Base-by-base conservation (phyloP, 2,329 filamentous ascomycete species). In the Apiospora kogelbergensis region DNA sequence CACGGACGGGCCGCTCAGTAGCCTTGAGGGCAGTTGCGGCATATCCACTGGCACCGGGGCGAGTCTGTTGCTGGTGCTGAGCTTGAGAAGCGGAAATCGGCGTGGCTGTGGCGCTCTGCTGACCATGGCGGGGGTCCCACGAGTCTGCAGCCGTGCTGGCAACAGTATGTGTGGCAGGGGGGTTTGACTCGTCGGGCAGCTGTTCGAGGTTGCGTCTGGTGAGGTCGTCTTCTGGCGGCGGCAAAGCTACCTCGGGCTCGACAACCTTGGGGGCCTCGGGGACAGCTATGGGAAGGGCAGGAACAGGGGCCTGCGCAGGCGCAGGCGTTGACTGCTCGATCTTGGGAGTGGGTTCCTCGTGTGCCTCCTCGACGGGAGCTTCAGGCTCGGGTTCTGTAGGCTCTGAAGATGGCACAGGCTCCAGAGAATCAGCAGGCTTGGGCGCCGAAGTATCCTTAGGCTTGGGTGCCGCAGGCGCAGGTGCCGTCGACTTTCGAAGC, bases 141-240 rank as follows among this genome's bases (percentile, higher is more conserved):
- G 93, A 94, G 80, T 95, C 96, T 74, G 94, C 93, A 73, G 93
- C 86, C 70, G 95, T 97, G 86, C 95, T 98, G 72, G 93, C 94
- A 72, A 90, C 93, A 63, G 95, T 98, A 73, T 91, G 92, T 67
- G 93, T 95, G 63, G 91, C 87, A 24, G 91, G 89, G 48, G 93
- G 92, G 69, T 89, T 84, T 57, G 95, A 97, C 68, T 86, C 87
- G 82, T 98, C 95, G 73, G 90, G 91, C 74, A 98, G 87, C 81
- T 95, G 93, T 80, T 97, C 95, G 69, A 98, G 91, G 81, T 98
- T 98, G 75, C 91, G 91, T 83, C 95, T 91, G 37, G 95, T 98
- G 73, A 98, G 88, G 76, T 95, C 90, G 79, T 94, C 93, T 81
- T 92, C 91, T 30, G 93, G 88, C 20, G 93, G 91, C 64, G 88